Percentiles rank a stretch among this genome's conserved stretches.
These are phyloP conservation scores for Scedosporium minutisporum DNA, from an alignment of 2,329 filamentous ascomycete genomes.

Conservation along the genomic window DNA sequence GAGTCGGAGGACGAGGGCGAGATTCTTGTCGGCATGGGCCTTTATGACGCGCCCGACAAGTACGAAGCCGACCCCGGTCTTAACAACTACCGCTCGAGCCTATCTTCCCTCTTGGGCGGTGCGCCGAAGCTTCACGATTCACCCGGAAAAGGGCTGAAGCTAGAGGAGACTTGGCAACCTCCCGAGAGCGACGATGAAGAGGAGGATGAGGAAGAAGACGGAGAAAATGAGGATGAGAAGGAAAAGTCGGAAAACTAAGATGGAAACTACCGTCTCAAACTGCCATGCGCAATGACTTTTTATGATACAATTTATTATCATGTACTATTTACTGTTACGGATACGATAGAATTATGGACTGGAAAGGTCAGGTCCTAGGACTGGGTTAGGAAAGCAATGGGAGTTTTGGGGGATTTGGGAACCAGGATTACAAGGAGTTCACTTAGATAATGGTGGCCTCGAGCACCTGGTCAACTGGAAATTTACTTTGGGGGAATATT, in stretches of 20 bases:
- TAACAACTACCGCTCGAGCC: constrained; percentile 44
- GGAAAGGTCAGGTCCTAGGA: neutral
- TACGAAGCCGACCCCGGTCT: constrained; percentile 36
- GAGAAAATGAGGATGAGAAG: constrained; percentile 35
- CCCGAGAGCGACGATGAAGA: constrained; percentile 53
- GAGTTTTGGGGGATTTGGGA: neutral
- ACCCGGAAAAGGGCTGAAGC: constrained; percentile 63
- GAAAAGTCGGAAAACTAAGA: constrained; percentile 23
- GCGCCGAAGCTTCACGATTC: constrained; percentile 15
- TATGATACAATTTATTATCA: neutral
- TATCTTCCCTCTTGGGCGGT: constrained; percentile 41
- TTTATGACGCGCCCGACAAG: constrained; percentile 65
- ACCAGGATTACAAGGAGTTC: neutral
- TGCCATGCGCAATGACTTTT: neutral
- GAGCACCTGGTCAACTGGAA: neutral
- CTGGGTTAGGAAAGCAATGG: neutral
- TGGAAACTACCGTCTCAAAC: neutral
- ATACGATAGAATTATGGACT: neutral
- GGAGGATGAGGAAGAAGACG: constrained; percentile 11
- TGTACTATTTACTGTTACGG: constrained; percentile 4
- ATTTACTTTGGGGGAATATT: neutral
- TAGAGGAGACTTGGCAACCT: constrained; percentile 72
- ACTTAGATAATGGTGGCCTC: neutral
- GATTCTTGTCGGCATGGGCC: constrained; percentile 70
- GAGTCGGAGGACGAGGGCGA: constrained; percentile 55